Base-by-base conservation (phyloP, 2,329 filamentous ascomycete species). In the Ophiognomonia clavigignenti-juglandacearum region DNA sequence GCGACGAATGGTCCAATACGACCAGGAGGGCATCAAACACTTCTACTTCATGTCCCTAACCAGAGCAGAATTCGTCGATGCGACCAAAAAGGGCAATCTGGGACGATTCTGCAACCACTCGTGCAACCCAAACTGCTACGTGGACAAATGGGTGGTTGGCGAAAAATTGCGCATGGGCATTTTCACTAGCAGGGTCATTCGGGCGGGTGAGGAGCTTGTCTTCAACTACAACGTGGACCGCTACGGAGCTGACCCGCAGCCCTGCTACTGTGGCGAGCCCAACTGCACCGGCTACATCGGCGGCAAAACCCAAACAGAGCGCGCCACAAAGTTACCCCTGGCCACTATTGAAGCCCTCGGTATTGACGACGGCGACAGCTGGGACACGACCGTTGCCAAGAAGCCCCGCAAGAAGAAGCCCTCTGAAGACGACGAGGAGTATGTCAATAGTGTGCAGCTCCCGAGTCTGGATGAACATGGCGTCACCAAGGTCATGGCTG, bases 141-240 rank as follows among this genome's bases (percentile, higher is more conserved):
- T 98, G 54, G 93, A 98, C 75, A 98, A 98, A 71, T 98, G 93
- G 93, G 91, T 97, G 50, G 90, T 98, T 27, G 91, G 90, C 16
- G 88, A 95, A 60, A 97, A 96, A 72, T 74, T 97, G 63, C 91
- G 93, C 59, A 98, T 98, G 93, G 93, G 93, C 59, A 97, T 98
- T 57, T 98, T 98, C 72, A 88, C 91, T 58, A 80, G 88, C 68
- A 88, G 91, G 54, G 75, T 80, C 59, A 85, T 98, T 62, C 82
- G 83, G 61, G 83, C 87, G 16, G 93, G 93, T 46, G 93, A 98
- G 66, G 93, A 98, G 66, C 74, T 98, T 47, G 91, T 96, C 19
- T 98, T 98, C 75, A 96, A 98, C 72, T 98, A 98, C 79, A 98
- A 98, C 60, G 93, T 98, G 55, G 93, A 98, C 67, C 85, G 93